Evolutionary conservation across 78 protist genomes (phyloP), one percentile per base, ranked within the genome.

Genomic region (Pigoraptor vietnamica): DNA sequence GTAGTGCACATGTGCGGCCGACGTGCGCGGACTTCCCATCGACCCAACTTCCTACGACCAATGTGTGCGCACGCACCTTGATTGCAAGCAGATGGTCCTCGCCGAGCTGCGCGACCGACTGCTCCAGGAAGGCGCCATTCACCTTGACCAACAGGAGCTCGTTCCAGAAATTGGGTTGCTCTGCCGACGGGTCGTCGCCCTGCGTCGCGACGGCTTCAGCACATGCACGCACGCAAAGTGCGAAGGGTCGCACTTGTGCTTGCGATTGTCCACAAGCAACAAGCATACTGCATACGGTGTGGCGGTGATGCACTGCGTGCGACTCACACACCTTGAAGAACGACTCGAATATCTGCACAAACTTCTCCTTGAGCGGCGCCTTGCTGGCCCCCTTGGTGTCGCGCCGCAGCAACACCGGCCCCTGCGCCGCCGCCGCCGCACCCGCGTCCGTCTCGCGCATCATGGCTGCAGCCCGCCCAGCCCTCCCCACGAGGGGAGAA

Each of bases 291-390:
- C n/a, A n/a, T n/a, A n/a, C n/a, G n/a, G n/a, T n/a, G n/a, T n/a
- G n/a, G n/a, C n/a, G n/a, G n/a, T n/a, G n/a, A n/a, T n/a, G n/a
- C n/a, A n/a, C n/a, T n/a, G n/a, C n/a, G 6, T 48, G 67, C 67
- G 14, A 25, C 84, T 79, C 84, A 79, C 84, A n/a, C n/a, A n/a
- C n/a, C 21, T 25, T 21, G n/a, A 79, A 79, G 84, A 79, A 79
- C 34, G 35, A 2, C 84, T 79, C 84, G 84, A 25, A 79, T 1
- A 79, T 25, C 14, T 79, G 84, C 34, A 79, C 84, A 79, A 79
- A 79, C n/a, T 79, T 79, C 84, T 79, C 84, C n/a, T 79, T 79
- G 84, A 79, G 84, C 35, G 84, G 35, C 84, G n/a, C 14, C 84
- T 79, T 79, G 32, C n/a, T 21, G 1, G 32, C n/a, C 34, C 32